Base-by-base conservation (phyloP, 176 grass and related monocot species). In the Triticum dicoccoides region DNA sequence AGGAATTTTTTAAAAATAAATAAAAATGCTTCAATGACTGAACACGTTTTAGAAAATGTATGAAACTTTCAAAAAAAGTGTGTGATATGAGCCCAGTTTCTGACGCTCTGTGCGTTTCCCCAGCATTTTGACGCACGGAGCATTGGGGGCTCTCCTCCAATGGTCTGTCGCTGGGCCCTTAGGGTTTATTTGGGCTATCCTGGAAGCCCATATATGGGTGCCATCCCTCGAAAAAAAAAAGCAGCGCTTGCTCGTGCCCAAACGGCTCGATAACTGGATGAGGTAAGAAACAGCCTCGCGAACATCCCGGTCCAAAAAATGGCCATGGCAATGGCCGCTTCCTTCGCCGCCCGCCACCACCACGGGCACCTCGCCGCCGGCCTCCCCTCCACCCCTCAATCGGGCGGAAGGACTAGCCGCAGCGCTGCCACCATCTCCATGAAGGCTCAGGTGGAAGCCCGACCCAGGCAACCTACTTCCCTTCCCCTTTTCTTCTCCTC, bases 391-490 rank as follows among this genome's bases (percentile, higher is more conserved):
- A 27, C 82, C 18, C 18, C 72, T 18, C 54, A 79, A 65, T 56
- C 32, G 33, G 58, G 38, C 49, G 12, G 71, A 12, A 45, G 18
- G 33, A n/a, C 11, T 32, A 74, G 23, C 30, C 62, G 82, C 54
- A 77, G 82, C 24, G 6, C 52, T 27, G 1, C 24, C 64, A 81
- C 70, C 82, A 85, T 91, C 70, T 85, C 63, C 64, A 88, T 88
- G 78, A 85, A 78, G 68, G 78, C 86, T 49, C 86, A 91, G 86
- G 90, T 91, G 72, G 78, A 69, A 11, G 24, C 18, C 1, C 65
- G 5, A 7, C 78, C 73, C 14, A n/a, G 38, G 27, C 38, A 51
- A 78, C 12, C 52, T 76, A 41, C 21, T 39, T 37, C 23, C 58
- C 27, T 75, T 15, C 32, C 45, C 54, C 70, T 37, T 49, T 9